Evolutionary conservation across 352 stramenopile species (phyloP).

Genomic region (Peronospora farinosa): DNA sequence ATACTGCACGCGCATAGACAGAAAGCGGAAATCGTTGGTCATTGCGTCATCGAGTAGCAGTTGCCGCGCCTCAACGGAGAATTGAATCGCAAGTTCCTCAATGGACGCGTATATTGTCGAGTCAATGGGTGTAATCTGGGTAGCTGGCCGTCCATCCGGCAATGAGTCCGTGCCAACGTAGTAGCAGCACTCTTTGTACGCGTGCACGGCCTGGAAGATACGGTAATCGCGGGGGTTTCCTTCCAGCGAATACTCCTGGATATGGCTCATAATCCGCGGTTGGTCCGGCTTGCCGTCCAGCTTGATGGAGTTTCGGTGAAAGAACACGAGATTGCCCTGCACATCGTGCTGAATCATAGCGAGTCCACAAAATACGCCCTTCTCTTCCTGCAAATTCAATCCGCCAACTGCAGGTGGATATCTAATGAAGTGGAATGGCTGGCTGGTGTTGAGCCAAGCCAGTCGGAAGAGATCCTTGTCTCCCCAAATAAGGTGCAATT

Average conservation of each 20-base stretch:
- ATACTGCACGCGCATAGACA: slow-evolving; percentile 42
- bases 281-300: slow-evolving; percentile 62
- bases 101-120: slow-evolving; percentile 72
- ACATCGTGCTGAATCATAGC: slow-evolving; percentile 86
- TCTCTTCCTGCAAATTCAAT: slow-evolving; percentile 55
- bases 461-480: slow-evolving; percentile 85
- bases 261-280: slow-evolving; percentile 73
- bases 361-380: slow-evolving; percentile 74
- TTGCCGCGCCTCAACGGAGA: slow-evolving; percentile 63
- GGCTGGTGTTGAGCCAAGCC: slow-evolving; percentile 69
- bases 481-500: slow-evolving; percentile 77
- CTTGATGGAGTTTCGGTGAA: slow-evolving; percentile 85
- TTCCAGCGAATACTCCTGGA: slow-evolving; percentile 71
- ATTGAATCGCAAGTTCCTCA: slow-evolving; percentile 73
- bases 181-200: slow-evolving; percentile 82
- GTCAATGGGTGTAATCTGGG: slow-evolving; percentile 57
- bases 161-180: slow-evolving; percentile 74
- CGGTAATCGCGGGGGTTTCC: slow-evolving; percentile 67
- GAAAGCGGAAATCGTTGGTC: slow-evolving; percentile 30
- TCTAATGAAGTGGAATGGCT: slow-evolving; percentile 74
- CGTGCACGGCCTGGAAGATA: slow-evolving; percentile 77
- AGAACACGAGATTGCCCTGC: slow-evolving; percentile 77
- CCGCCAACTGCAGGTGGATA: slow-evolving; percentile 69
- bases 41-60: slow-evolving; percentile 47
- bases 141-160: slow-evolving; percentile 55